Evolutionary conservation across 148 eudicot genomes (phyloP).

Genomic region (Cornus suecica): DNA sequence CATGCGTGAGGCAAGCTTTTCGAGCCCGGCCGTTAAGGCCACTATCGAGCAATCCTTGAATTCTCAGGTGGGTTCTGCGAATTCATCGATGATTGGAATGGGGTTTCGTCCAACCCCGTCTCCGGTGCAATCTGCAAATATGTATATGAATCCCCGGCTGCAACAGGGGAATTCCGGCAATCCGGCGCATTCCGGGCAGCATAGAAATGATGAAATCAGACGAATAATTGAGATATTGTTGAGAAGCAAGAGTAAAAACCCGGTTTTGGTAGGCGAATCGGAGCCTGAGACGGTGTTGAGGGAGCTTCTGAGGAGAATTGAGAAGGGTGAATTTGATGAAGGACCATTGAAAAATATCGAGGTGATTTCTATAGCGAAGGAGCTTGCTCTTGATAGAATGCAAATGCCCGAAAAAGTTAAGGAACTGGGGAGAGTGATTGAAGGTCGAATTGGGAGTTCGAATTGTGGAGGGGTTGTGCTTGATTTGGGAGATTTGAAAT

Average conservation of each 20-base stretch:
- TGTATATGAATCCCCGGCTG: constrained; percentile 62
- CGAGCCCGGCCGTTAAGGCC: constrained; percentile 52
- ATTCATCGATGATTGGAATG: constrained; percentile 25
- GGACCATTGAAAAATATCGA: constrained; percentile 36
- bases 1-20: constrained; percentile 55
- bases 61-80: constrained; percentile 10
- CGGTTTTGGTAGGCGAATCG: constrained; percentile 71
- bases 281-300: constrained; percentile 54
- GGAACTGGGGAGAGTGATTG: constrained; percentile 53
- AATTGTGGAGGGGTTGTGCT: constrained; percentile 45
- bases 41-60: constrained; percentile 62
- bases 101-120: constrained; percentile 34
- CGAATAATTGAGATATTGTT: constrained; percentile 54
- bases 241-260: constrained; percentile 53
- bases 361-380: constrained; percentile 45
- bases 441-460: constrained; percentile 30
- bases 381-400: constrained; percentile 30
- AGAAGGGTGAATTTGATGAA: constrained; percentile 51
- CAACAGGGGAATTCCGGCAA: constrained; percentile 25
- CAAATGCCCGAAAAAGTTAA: constrained; percentile 27
- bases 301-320: constrained; percentile 52
- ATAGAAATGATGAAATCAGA: constrained; percentile 53
- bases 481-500: constrained; percentile 70
- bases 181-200: constrained; percentile 16
- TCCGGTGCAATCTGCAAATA: constrained; percentile 25